phyloP scores from a whole-genome alignment of 1,284 basidiomycete species.

The Irpex sp. region DNA sequence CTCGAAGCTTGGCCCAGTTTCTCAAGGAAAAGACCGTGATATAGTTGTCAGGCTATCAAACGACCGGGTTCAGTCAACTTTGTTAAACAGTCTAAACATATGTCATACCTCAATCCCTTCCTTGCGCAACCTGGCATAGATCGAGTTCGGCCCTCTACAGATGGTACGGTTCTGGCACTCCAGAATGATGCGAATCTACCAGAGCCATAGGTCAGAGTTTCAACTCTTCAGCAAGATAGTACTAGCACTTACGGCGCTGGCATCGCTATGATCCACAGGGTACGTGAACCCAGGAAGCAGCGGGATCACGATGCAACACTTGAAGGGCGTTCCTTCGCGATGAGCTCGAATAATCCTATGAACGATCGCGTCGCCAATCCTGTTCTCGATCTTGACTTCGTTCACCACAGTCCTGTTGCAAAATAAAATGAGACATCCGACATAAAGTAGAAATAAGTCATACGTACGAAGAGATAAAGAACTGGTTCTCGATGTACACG shows the following conservation, averaged over 20 bases:
- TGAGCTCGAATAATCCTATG: constrained; percentile 90
- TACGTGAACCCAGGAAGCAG: constrained; percentile 93
- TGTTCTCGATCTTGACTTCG: constrained; percentile 88
- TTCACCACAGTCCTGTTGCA: constrained; percentile 73
- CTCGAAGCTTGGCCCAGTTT: constrained; percentile 91
- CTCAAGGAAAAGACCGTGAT: constrained; percentile 91
- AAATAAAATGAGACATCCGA: not conserved
- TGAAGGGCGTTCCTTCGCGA: constrained; percentile 80
- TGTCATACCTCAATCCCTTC: constrained; percentile 82
- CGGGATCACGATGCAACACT: constrained; percentile 91
- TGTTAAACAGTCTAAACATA: constrained; percentile 1
- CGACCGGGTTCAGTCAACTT: too few species aligned
- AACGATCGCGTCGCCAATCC: constrained; percentile 93
- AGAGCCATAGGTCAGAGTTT: constrained; percentile 5
- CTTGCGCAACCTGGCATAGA: constrained; percentile 83
- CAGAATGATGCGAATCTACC: constrained; percentile 86
- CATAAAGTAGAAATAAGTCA: constrained; percentile 1
- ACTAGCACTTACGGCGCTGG: constrained; percentile 68
- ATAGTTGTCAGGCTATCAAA: constrained; percentile 81
- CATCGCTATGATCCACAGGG: constrained; percentile 90
- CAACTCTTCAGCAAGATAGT: not conserved
- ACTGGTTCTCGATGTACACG: constrained; percentile 97
- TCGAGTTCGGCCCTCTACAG: constrained; percentile 86
- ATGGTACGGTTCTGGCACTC: constrained; percentile 94
- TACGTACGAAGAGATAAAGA: constrained; percentile 91